Conservation (phyloP, 2,329 filamentous ascomycete genomes). For the Trichoderma atrobrunneum region DNA sequence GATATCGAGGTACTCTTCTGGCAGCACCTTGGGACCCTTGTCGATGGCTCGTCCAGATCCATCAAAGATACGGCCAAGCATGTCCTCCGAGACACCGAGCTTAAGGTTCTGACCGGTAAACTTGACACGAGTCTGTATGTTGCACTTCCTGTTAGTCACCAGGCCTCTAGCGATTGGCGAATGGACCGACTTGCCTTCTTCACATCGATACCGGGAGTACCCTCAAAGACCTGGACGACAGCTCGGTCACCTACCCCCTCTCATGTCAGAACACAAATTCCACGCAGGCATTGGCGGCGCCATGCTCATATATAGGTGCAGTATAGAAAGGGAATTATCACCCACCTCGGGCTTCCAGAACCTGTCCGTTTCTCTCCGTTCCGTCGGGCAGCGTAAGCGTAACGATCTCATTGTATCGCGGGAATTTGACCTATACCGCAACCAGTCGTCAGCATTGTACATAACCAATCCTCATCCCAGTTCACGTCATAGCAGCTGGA, state of each 20-base stretch:
- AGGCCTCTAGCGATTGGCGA: neutral
- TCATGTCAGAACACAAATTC: conserved; percentile 24
- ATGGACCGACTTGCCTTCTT: conserved; percentile 71
- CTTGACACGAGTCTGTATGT: conserved; percentile 81
- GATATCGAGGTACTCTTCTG: conserved; percentile 98
- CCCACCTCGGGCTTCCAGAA: conserved; percentile 92
- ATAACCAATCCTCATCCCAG: conserved; percentile 16
- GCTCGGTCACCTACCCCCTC: conserved; percentile 72
- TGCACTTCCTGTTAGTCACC: conserved; percentile 28
- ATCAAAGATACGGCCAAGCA: conserved; percentile 98
- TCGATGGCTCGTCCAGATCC: conserved; percentile 97
- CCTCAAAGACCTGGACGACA: conserved; percentile 97
- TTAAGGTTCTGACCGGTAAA: conserved; percentile 97
- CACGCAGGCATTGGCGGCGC: neutral
- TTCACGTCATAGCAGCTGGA: neutral
- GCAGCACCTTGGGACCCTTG: conserved; percentile 96
- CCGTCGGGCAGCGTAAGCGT: conserved; percentile 94
- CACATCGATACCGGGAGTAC: conserved; percentile 94
- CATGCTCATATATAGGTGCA: neutral
- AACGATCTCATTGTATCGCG: conserved; percentile 96
- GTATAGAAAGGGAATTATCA: neutral
- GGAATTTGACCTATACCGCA: conserved; percentile 80
- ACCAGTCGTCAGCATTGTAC: conserved; percentile 28
- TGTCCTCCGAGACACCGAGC: conserved; percentile 98
- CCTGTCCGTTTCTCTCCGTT: conserved; percentile 87